Percentiles rank a stretch among this genome's conserved stretches.
Evolutionary conservation across 2,329 filamentous ascomycete species (phyloP).

Genomic region (Xylaria sp.): DNA sequence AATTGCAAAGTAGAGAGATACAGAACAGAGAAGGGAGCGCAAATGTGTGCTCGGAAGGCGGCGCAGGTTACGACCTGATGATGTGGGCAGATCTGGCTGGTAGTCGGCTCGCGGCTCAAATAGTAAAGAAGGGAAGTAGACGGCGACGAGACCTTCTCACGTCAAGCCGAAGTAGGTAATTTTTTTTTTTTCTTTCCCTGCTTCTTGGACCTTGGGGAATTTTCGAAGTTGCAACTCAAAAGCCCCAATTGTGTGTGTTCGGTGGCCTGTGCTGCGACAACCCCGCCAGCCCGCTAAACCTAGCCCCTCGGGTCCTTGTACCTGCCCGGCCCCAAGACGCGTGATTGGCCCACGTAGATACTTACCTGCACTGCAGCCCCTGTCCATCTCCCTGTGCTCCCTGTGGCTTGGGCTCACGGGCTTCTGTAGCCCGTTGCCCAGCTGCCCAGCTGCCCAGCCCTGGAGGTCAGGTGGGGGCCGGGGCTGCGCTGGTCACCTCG

Average conservation of each 20-base stretch:
- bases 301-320: too few species aligned
- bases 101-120: not conserved
- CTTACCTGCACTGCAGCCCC: not conserved
- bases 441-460: too few species aligned
- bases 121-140: not conserved
- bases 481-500: not conserved
- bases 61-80: too few species aligned
- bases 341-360: not conserved
- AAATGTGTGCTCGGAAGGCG: not conserved
- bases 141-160: not conserved
- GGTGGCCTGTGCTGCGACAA: too few species aligned
- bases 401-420: not conserved
- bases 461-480: too few species aligned
- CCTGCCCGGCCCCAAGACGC: too few species aligned
- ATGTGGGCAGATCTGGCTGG: not conserved
- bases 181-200: constrained; percentile 21
- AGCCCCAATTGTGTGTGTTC: constrained; percentile 28
- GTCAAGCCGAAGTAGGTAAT: too few species aligned
- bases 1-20: not conserved
- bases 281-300: constrained; percentile 18
- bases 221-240: constrained; percentile 10
- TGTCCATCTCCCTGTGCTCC: too few species aligned
- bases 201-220: not conserved
- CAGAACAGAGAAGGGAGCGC: not conserved
- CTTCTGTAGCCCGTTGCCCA: constrained; percentile 11